Base-by-base conservation (phyloP, 257 asterid genomes). In the Solanum bulbocastanum region DNA sequence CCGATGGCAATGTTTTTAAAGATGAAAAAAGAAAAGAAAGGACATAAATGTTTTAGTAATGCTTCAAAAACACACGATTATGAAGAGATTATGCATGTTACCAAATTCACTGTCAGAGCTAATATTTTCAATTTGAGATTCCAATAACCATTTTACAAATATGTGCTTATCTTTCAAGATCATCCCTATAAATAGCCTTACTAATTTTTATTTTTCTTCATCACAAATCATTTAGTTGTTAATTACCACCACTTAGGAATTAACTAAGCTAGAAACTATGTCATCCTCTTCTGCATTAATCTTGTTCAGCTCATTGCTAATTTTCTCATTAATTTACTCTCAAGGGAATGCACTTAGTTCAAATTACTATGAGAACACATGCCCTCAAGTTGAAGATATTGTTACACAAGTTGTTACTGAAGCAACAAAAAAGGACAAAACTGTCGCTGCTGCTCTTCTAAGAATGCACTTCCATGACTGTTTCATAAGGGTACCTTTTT, bases 341-440 rank as follows among this genome's bases (percentile, higher is more conserved):
- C 71, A 44, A 35, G 90, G 88, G n/a, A 66, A 87, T 79, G 91
- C 90, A 37, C 90, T 92, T 10, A 92, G 94, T 78, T 84, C 58
- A 33, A 90, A 90, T 86, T 86, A 92, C 89, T 92, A 89, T 32
- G 85, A 86, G 62, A 86, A 72, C 10, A 83, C 91, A 32, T 89
- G 91, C 33, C 87, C 91, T 20, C 56, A 35, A 22, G 88, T 78
- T 30, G 88, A 86, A 78, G 16, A 42, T 33, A 37, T 82, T 3
- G 87, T 87, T 37, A 46, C 83, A 3, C 25, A 49, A 39, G 87
- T 83, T 33, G 44, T 87, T 18, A 83, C 42, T 40, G 65, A 33
- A 18, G 89, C 87, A 40, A 20, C 81, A 22, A 69, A 68, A 46
- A 49, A 52, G 58, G 89, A 87, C 73, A 42, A 82, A 46, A 87